phyloP scores from a whole-genome alignment of 495 filamentous ascomycete genomes.

The Penicillium cosmopolitanum region DNA sequence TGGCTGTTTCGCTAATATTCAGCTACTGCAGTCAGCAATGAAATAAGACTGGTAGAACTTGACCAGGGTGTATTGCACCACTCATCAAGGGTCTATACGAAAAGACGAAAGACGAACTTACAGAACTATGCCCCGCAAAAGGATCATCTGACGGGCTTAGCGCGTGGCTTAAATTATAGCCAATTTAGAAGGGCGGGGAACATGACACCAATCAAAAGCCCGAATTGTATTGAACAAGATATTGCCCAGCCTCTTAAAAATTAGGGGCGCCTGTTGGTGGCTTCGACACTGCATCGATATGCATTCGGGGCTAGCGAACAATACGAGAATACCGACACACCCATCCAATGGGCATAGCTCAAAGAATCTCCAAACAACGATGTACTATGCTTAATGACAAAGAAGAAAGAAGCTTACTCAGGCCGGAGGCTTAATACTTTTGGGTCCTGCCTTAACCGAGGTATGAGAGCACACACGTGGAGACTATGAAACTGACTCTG shows the following conservation, averaged over 20 bases:
- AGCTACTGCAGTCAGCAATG: constrained; percentile 19
- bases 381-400: too few species aligned
- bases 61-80: constrained; percentile 4
- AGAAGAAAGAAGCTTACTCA: too few species aligned
- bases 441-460: too few species aligned
- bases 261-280: not conserved
- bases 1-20: not conserved
- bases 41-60: constrained; percentile 6
- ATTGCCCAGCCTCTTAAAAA: not conserved
- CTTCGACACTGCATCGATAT: constrained; percentile 7
- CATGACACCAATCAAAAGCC: not conserved
- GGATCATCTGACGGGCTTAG: constrained; percentile 16
- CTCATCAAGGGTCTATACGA: constrained; percentile 1
- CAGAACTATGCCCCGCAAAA: constrained; percentile 6
- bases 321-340: not conserved
- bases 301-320: not conserved
- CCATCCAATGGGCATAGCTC: not conserved
- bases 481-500: not conserved
- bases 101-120: not conserved
- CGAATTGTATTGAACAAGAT: not conserved
- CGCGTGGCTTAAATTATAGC: constrained; percentile 14
- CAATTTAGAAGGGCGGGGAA: constrained; percentile 9
- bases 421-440: too few species aligned
- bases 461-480: not conserved
- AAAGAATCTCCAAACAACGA: not conserved